phyloP scores from a whole-genome alignment of 257 asterid species.

The Gentiana macrophylla region DNA sequence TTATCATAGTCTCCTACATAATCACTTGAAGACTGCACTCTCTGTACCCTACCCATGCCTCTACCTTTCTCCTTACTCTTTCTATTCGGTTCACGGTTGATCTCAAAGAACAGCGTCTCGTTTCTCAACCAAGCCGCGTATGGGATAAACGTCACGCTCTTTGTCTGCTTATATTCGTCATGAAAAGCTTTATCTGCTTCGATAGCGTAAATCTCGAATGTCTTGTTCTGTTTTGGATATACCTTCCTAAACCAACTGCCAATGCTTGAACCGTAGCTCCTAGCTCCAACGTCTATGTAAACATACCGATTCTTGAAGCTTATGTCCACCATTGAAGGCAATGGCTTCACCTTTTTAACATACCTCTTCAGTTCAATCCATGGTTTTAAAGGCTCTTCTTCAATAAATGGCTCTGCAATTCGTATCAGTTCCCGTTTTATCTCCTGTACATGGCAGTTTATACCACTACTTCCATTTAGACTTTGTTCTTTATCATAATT shows the following conservation, averaged over 20 bases:
- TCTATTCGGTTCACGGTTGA: slow-evolving; percentile 25
- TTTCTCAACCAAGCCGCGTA: slow-evolving; percentile 63
- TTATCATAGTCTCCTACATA: slow-evolving; percentile 19
- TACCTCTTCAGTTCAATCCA: slow-evolving; percentile 38
- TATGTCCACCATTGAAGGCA: slow-evolving; percentile 44
- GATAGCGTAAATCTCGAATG: slow-evolving; percentile 44
- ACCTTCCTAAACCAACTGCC: slow-evolving; percentile 53
- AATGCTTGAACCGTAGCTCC: slow-evolving; percentile 49
- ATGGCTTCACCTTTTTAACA: slow-evolving; percentile 33
- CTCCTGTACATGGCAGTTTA: slow-evolving; percentile 18
- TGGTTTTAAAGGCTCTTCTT: slow-evolving; percentile 32
- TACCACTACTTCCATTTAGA: slow-evolving; percentile 4
- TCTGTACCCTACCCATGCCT: slow-evolving; percentile 50
- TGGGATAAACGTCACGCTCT: slow-evolving; percentile 37
- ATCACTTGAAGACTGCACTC: slow-evolving; percentile 33
- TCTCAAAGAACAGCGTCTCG: slow-evolving; percentile 48
- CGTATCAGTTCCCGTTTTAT: slow-evolving; percentile 24
- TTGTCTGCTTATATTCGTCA: slow-evolving; percentile 27
- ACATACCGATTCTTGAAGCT: slow-evolving; percentile 44
- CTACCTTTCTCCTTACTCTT: slow-evolving; percentile 29
- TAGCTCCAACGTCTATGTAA: slow-evolving; percentile 53
- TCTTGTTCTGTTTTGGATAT: slow-evolving; percentile 53
- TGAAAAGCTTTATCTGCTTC: slow-evolving; percentile 45
- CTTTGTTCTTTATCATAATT: background rate
- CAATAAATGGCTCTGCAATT: slow-evolving; percentile 29